Conservation (phyloP, 495 filamentous ascomycete genomes). For the Pyronema domesticum region DNA sequence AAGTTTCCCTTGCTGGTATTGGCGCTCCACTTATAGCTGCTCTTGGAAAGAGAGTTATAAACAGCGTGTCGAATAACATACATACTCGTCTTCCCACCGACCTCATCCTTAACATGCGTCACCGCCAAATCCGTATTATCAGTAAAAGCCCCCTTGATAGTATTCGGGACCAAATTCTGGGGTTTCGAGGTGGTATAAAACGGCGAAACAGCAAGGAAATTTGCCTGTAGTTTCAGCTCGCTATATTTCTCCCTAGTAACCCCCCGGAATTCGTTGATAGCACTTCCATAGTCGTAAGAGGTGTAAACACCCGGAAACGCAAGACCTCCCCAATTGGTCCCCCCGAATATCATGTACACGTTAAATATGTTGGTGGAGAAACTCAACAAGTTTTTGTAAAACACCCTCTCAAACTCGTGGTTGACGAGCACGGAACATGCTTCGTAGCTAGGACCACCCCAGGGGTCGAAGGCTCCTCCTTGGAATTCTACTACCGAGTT, state of each 20-base stretch:
- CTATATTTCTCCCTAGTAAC: constrained; percentile 60
- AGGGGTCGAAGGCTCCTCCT: constrained; percentile 59
- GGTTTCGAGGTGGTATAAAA: constrained; percentile 38
- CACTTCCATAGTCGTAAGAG: constrained; percentile 54
- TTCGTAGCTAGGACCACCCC: constrained; percentile 51
- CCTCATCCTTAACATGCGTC: constrained; percentile 34
- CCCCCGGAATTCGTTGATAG: constrained; percentile 48
- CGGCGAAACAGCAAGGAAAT: constrained; percentile 53
- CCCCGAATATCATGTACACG: constrained; percentile 56
- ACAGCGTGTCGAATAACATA: constrained; percentile 47
- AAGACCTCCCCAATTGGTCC: constrained; percentile 76
- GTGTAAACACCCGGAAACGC: constrained; percentile 57
- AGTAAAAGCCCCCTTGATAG: constrained; percentile 35
- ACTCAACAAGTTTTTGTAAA: constrained; percentile 63
- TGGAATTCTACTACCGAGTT: constrained; percentile 53
- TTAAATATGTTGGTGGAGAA: constrained; percentile 44
- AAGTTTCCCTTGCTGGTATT: constrained; percentile 43
- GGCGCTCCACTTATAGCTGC: constrained; percentile 43
- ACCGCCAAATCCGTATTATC: constrained; percentile 35
- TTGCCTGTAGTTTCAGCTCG: constrained; percentile 54
- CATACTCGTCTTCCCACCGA: constrained; percentile 38
- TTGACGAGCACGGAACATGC: constrained; percentile 46
- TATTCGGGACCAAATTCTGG: constrained; percentile 27
- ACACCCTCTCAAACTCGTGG: constrained; percentile 55
- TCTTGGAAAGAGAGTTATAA: constrained; percentile 38